Percentiles rank a stretch among this genome's conserved stretches.
Conservation (phyloP, 1,284 basidiomycete species). For the Ustilago curta region DNA sequence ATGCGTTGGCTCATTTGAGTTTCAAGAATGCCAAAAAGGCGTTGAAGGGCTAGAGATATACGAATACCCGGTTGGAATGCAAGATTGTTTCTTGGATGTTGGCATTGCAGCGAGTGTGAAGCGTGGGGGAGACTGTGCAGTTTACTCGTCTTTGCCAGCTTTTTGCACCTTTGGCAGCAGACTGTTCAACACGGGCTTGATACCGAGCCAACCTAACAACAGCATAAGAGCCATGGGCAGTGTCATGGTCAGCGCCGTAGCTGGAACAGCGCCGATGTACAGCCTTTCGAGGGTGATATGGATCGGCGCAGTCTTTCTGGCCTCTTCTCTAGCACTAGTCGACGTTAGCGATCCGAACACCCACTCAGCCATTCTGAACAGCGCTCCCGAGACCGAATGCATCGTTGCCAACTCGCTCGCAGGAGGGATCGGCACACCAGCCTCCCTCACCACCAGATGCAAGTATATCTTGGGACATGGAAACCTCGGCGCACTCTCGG, state of each 20-base stretch:
- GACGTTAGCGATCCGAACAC: conserved; percentile 19
- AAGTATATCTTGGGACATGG: conserved; percentile 35
- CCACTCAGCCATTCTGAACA: conserved; percentile 9
- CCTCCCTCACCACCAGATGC: conserved; percentile 14
- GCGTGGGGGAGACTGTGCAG: no score
- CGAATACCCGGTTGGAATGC: no score
- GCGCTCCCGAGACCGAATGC: neutral
- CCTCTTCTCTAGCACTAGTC: neutral
- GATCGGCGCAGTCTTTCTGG: conserved; percentile 19
- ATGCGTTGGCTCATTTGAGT: conserved; percentile 71
- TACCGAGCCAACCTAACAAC: conserved; percentile 6
- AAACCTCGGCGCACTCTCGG: neutral
- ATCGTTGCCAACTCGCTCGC: neutral
- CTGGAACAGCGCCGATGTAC: conserved; percentile 20
- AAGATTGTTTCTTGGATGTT: no score
- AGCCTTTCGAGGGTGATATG: conserved; percentile 36
- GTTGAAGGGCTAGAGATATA: conserved; percentile 24
- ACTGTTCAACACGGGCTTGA: conserved; percentile 12
- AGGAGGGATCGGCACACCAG: conserved; percentile 21
- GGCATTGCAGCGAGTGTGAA: no score
- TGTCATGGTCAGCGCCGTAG: conserved; percentile 10
- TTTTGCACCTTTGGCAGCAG: conserved; percentile 1
- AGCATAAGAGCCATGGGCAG: conserved; percentile 7
- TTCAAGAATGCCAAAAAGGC: conserved; percentile 43
- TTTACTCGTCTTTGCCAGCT: conserved; percentile 9